A percentile compares a stretch with the other conserved stretches of the same genome.
Evolutionary conservation across 176 grass and related monocot species (phyloP).

Genomic region (Saccharum officinarum): DNA sequence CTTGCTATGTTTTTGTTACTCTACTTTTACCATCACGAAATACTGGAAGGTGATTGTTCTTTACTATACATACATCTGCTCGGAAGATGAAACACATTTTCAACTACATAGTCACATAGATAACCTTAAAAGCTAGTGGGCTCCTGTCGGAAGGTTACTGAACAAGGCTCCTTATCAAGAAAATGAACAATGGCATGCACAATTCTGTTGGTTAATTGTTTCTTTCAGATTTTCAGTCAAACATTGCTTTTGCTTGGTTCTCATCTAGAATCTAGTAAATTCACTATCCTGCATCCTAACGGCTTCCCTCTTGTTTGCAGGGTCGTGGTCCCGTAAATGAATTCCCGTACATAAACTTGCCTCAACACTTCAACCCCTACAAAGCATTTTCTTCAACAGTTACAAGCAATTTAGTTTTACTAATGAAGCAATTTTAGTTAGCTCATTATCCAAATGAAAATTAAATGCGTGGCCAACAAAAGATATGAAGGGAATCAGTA

Average conservation of each 20-base stretch:
- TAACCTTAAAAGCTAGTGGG: background rate
- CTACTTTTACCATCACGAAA: background rate
- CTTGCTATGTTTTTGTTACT: background rate
- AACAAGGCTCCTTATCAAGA: too few relatives aligned
- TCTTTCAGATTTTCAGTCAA: too few relatives aligned
- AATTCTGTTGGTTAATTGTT: too few relatives aligned
- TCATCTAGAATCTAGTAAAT: background rate
- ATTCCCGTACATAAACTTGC: slow-evolving; percentile 60
- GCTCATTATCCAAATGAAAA: too few relatives aligned
- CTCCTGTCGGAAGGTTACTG: background rate
- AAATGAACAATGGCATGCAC: too few relatives aligned
- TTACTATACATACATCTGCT: background rate
- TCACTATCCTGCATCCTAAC: background rate
- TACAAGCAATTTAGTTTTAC: too few relatives aligned
- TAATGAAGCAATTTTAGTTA: too few relatives aligned
- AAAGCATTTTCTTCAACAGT: too few relatives aligned
- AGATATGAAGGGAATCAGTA: too few relatives aligned
- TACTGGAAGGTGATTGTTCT: background rate
- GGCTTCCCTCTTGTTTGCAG: slow-evolving; percentile 25
- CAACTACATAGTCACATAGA: background rate
- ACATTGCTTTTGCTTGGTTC: background rate
- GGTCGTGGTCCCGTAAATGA: slow-evolving; percentile 64
- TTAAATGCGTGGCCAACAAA: too few relatives aligned
- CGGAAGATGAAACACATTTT: background rate
- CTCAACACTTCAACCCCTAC: slow-evolving; percentile 37